Base-by-base conservation (phyloP, 441 rosid species). In the Euphorbia celastroides region DNA sequence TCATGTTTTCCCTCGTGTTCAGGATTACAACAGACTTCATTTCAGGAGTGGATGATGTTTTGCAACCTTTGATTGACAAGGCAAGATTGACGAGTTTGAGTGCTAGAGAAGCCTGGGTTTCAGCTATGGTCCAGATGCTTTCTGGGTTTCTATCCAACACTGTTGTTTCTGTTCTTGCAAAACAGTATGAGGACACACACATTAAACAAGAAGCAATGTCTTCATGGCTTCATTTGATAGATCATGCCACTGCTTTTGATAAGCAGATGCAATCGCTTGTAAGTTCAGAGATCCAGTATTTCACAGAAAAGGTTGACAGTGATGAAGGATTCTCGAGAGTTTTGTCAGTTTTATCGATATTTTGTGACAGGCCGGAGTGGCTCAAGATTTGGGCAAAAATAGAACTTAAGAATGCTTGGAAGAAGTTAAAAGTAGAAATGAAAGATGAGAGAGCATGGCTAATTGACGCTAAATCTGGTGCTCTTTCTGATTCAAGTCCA, bases 61-160 rank as follows among this genome's bases (percentile, higher is more conserved):
- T 91, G 84, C 93, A 87, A 78, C 97, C 97, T 75, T 76, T 88
- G 79, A 83, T 91, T 42, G 97, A 91, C 67, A 81, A 72, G 73
- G 93, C 93, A 57, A 77, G 83, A 72, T 74, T 91, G 72, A 73
- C 34, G 34, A 82, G 84, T 72, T 84, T 72, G 51, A 88, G 96
- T 77, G 97, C 88, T 64, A 84, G 81, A 73, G 97, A 88, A 76
- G 96, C 89, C 64, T 91, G 93, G 97, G 88, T 88, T 68, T 86
- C 88, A 46, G 89, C 92, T 9, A 87, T 87, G 92, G 85, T 86
- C 57, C 84, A 79, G 65, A 77, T 86, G 84, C 80, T 86, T 59
- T 85, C 92, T 20, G 77, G 73, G 19, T 91, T 87, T 79, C 72
- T 91, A 57, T 79, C 77, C 73, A 85, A 78, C 59, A 75, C 34